A percentile compares a stretch with the other conserved stretches of the same genome.
phyloP scores from a whole-genome alignment of 2,329 filamentous ascomycete genomes.

The Sclerotinia subarctica region DNA sequence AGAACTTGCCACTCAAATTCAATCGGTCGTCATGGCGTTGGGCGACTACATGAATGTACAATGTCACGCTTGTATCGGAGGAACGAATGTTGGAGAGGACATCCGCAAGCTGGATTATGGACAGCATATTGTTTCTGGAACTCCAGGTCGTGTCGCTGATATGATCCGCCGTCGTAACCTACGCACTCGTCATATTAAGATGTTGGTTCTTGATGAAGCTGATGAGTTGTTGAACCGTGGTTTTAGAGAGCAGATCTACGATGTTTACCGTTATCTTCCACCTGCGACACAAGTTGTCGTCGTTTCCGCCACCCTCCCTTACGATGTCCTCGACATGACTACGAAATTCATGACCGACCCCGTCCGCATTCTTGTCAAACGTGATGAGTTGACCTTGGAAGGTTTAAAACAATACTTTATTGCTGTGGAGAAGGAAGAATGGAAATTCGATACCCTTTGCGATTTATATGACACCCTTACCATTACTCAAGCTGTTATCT shows the following conservation, averaged over 20 bases:
- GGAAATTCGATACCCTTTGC: slow-evolving; percentile 98
- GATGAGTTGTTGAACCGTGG: slow-evolving; percentile 85
- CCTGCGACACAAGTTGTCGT: slow-evolving; percentile 98
- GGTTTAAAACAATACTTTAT: slow-evolving; percentile 99
- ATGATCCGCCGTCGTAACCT: slow-evolving; percentile 75
- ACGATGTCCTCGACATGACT: slow-evolving; percentile 98
- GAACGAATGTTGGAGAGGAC: slow-evolving; percentile 96
- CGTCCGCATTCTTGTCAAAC: slow-evolving; percentile 94
- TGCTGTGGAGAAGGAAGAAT: slow-evolving; percentile 98
- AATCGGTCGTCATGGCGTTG: slow-evolving; percentile 98
- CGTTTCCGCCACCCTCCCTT: slow-evolving; percentile 91
- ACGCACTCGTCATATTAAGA: slow-evolving; percentile 72
- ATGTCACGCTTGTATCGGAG: slow-evolving; percentile 97
- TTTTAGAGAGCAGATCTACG: slow-evolving; percentile 98
- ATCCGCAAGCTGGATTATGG: slow-evolving; percentile 97
- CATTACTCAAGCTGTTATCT: slow-evolving; percentile 98
- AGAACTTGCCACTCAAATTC: slow-evolving; percentile 96
- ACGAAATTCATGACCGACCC: slow-evolving; percentile 99
- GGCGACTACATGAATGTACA: slow-evolving; percentile 99
- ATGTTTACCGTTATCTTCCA: slow-evolving; percentile 94
- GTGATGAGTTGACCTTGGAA: slow-evolving; percentile 96
- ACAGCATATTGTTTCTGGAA: slow-evolving; percentile 95
- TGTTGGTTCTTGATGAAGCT: slow-evolving; percentile 73
- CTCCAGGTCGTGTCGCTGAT: slow-evolving; percentile 90
- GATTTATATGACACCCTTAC: slow-evolving; percentile 98